Percentiles rank a stretch among this genome's conserved stretches.
These are phyloP conservation scores for Amylocarpus encephaloides DNA, from an alignment of 2,329 filamentous ascomycete genomes.

Conservation along the genomic window DNA sequence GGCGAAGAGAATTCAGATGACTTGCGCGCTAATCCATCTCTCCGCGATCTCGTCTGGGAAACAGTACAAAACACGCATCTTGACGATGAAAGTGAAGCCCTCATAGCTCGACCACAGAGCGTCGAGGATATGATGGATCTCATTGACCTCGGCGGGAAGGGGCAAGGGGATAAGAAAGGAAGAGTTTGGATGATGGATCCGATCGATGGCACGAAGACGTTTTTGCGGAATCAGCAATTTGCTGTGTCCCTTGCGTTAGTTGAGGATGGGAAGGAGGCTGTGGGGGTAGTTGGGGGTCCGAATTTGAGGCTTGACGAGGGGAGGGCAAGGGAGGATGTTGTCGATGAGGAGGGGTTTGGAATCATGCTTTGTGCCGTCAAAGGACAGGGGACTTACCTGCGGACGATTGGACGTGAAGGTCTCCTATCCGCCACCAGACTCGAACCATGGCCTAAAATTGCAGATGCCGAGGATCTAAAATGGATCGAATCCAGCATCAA, in stretches of 20 bases:
- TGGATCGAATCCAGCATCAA: conserved; percentile 41
- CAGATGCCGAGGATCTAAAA: conserved; percentile 31
- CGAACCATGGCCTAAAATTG: conserved; percentile 10
- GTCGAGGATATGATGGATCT: no score
- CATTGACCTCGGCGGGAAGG: neutral
- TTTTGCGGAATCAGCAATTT: no score
- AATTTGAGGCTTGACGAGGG: neutral
- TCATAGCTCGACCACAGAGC: no score
- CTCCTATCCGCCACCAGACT: conserved; percentile 33
- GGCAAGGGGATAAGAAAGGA: neutral
- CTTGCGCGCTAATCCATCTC: conserved; percentile 41
- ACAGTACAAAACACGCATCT: conserved; percentile 39
- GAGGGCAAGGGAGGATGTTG: neutral
- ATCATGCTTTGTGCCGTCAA: conserved; percentile 42
- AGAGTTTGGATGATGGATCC: neutral
- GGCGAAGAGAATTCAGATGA: conserved; percentile 54
- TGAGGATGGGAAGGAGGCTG: neutral
- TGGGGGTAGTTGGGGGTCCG: neutral
- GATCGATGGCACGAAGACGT: neutral
- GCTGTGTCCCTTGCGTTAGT: neutral
- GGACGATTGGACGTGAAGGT: conserved; percentile 32
- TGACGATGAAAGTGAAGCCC: conserved; percentile 22
- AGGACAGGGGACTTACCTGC: conserved; percentile 37
- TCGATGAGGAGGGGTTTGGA: neutral
- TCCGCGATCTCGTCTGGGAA: conserved; percentile 50